phyloP scores from a whole-genome alignment of 352 stramenopile species.

The Pythium periplocum region DNA sequence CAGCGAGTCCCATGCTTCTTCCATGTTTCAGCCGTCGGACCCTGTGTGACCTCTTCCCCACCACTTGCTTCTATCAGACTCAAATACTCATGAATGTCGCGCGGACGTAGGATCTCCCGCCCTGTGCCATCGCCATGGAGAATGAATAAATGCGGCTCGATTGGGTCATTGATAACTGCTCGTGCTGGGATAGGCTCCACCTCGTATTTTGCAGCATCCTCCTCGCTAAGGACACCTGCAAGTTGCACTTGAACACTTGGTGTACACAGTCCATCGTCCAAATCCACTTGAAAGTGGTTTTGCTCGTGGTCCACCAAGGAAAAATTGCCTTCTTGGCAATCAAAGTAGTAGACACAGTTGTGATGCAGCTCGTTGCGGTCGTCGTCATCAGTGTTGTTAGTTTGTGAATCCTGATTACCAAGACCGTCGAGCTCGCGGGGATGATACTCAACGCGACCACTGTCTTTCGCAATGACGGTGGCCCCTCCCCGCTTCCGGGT shows the following conservation, averaged over 20 bases:
- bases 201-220: slow-evolving; percentile 39
- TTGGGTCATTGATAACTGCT: slow-evolving; percentile 71
- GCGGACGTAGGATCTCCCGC: slow-evolving; percentile 45
- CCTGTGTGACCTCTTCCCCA: no score
- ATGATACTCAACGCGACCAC: slow-evolving; percentile 57
- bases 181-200: slow-evolving; percentile 45
- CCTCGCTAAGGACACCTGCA: slow-evolving; percentile 49
- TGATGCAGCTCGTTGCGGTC: slow-evolving; percentile 52
- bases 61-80: no score
- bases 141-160: slow-evolving; percentile 65
- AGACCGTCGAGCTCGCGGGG: slow-evolving; percentile 7
- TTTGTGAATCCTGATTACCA: not conserved
- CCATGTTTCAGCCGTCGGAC: not conserved
- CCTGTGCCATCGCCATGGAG: slow-evolving; percentile 73
- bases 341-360: slow-evolving; percentile 74
- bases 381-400: slow-evolving; percentile 39
- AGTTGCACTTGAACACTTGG: slow-evolving; percentile 40
- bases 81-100: slow-evolving; percentile 15
- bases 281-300: slow-evolving; percentile 52
- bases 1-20: slow-evolving; percentile 2
- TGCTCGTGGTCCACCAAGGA: slow-evolving; percentile 66
- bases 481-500: slow-evolving; percentile 38
- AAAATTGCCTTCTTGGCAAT: slow-evolving; percentile 41
- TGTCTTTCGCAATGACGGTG: slow-evolving; percentile 60
- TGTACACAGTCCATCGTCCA: slow-evolving; percentile 20